These are phyloP conservation scores for Miamiensis avidus DNA, from an alignment of 169 alveolate genomes.

Conservation along the genomic window DNA sequence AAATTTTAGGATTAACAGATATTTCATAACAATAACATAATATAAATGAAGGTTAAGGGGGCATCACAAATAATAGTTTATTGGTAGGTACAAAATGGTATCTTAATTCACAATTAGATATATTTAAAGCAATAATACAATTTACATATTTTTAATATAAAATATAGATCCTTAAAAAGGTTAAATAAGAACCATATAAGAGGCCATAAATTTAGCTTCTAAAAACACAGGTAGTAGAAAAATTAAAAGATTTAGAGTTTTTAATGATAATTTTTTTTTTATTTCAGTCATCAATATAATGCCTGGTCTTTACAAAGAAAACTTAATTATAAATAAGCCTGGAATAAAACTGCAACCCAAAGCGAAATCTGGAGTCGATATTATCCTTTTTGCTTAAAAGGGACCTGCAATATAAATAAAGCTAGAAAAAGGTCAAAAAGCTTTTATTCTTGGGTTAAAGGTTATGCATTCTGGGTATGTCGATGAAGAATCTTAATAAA, in stretches of 20 bases:
- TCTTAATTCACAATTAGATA: too few species aligned
- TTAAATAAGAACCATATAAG: neutral
- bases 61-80: neutral
- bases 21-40: neutral
- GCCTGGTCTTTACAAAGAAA: neutral
- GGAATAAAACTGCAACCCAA: neutral
- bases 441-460: neutral
- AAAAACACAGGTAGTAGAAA: neutral
- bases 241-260: neutral
- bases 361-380: neutral
- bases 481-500: neutral
- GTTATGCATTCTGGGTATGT: neutral
- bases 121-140: too few species aligned
- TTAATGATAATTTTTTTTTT: too few species aligned
- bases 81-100: too few species aligned
- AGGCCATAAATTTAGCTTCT: neutral
- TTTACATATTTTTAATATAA: too few species aligned
- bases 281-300: neutral
- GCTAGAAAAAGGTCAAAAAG: neutral
- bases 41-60: neutral
- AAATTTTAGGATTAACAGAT: neutral
- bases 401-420: neutral
- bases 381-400: neutral
- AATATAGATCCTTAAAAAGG: neutral
- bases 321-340: neutral